Base-by-base conservation (phyloP, 176 grass and related monocot species). In the Aechmea fasciata region DNA sequence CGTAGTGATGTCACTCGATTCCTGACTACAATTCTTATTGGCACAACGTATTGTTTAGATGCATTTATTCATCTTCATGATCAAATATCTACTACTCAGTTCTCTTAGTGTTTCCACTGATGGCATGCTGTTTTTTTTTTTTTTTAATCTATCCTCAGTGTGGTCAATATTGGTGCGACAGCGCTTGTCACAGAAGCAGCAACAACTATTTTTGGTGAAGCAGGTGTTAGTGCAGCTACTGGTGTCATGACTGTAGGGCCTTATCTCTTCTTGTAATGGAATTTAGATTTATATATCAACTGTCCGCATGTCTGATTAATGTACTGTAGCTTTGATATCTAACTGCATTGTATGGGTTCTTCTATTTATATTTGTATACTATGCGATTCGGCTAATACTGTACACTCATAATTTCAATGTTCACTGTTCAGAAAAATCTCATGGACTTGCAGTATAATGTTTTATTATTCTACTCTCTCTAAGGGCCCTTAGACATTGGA, bases 131-230 rank as follows among this genome's bases (percentile, higher is more conserved):
- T 29, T 48, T 61, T 63, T 28, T 48, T 63, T 28, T 48, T 70
- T 80, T 80, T 64, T 25, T 13, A 77, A 68, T 87, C 61, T 81
- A 79, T 74, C 49, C 51, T 11, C 65, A 92, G 88, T 24, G 94
- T 99, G 67, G 94, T 93, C 29, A 99, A 99, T 83, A 93, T 99
- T 67, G 94, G 80, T 10, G 94, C 94, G 3, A 99, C 94, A 41
- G 89, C 94, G 59, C 88, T 99, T 75, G 86, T 93, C 69, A 99
- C 94, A 22, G 87, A 99, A 73, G 94, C 94, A 69, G 84, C 94
- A 26, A 99, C 94, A 28, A 69, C 87, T 67, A 93, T 99, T 86
- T 99, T 99, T 82, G 94, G 94, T 68, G 94, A 99, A 85, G 94
- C 94, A 57, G 94, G 89, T 75, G 84, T 93, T 75, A 88, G 82